phyloP scores from a whole-genome alignment of 2,329 filamentous ascomycete genomes.

The Chrysoporthe deuterocubensis region DNA sequence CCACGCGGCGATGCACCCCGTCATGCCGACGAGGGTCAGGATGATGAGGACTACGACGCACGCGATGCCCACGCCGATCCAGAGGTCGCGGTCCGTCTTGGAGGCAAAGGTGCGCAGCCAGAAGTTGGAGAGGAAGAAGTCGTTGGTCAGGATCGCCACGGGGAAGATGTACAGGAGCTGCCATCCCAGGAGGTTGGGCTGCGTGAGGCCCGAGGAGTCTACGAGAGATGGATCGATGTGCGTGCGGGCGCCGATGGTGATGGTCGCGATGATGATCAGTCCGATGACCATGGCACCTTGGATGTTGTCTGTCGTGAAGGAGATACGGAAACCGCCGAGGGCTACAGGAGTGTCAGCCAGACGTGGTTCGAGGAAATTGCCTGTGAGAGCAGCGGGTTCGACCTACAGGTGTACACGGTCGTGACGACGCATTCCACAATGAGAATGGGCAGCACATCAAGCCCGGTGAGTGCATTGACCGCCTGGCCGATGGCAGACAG shows the following conservation, averaged over 20 bases:
- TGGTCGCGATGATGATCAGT: slow-evolving; percentile 75
- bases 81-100: slow-evolving; percentile 77
- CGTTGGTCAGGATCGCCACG: slow-evolving; percentile 79
- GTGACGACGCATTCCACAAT: slow-evolving; percentile 80
- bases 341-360: slow-evolving; percentile 48
- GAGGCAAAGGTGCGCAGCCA: slow-evolving; percentile 86
- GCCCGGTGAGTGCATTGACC: slow-evolving; percentile 71
- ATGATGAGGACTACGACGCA: slow-evolving; percentile 68
- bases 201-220: slow-evolving; percentile 69
- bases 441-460: slow-evolving; percentile 74
- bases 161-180: slow-evolving; percentile 85
- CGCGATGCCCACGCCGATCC: slow-evolving; percentile 73
- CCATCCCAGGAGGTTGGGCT: slow-evolving; percentile 76
- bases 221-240: slow-evolving; percentile 72
- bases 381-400: slow-evolving; percentile 31
- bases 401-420: slow-evolving; percentile 78
- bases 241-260: slow-evolving; percentile 77
- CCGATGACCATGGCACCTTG: slow-evolving; percentile 79
- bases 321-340: slow-evolving; percentile 80
- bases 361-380: too few relatives aligned
- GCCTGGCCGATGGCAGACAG: slow-evolving; percentile 82
- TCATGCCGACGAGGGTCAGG: slow-evolving; percentile 71
- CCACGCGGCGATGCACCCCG: slow-evolving; percentile 79
- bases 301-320: slow-evolving; percentile 81
- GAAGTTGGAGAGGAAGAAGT: slow-evolving; percentile 84